Evolutionary conservation across 345 rosid genomes (phyloP).

Genomic region (Eutrema heterophyllum): DNA sequence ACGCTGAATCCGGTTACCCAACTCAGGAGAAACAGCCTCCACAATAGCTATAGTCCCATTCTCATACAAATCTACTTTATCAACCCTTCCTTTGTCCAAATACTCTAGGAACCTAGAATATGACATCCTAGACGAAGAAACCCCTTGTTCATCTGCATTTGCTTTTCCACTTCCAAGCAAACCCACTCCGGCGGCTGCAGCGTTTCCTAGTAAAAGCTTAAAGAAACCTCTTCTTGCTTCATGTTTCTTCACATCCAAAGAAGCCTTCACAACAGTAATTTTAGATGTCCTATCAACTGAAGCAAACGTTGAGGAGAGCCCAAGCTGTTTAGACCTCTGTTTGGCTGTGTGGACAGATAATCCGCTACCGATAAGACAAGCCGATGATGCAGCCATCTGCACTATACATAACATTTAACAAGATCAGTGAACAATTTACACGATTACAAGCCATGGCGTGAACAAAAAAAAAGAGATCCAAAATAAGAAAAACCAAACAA

Average conservation of each 20-base stretch:
- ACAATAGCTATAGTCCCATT: conserved; percentile 97
- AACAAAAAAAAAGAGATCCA: neutral
- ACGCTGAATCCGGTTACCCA: conserved; percentile 86
- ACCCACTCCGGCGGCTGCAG: conserved; percentile 50
- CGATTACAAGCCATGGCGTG: neutral
- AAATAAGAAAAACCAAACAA: neutral
- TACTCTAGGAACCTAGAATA: conserved; percentile 94
- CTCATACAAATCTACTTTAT: conserved; percentile 84
- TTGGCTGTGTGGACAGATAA: conserved; percentile 35
- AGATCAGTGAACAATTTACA: neutral
- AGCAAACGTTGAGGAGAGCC: conserved; percentile 33
- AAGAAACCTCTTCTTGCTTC: conserved; percentile 74
- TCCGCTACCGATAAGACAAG: conserved; percentile 57
- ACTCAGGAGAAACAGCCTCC: conserved; percentile 92
- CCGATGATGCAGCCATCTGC: conserved; percentile 67
- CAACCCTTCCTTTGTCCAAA: conserved; percentile 81
- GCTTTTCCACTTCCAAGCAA: conserved; percentile 65
- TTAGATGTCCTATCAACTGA: conserved; percentile 35
- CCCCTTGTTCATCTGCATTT: conserved; percentile 82
- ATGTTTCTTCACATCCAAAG: conserved; percentile 43
- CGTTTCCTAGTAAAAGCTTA: conserved; percentile 57
- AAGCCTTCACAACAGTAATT: conserved; percentile 43
- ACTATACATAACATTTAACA: neutral
- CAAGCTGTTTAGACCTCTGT: conserved; percentile 30
- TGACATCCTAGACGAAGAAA: conserved; percentile 97